phyloP scores from a whole-genome alignment of 805 yeast species.

The Wickerhamomyces bisporus region DNA sequence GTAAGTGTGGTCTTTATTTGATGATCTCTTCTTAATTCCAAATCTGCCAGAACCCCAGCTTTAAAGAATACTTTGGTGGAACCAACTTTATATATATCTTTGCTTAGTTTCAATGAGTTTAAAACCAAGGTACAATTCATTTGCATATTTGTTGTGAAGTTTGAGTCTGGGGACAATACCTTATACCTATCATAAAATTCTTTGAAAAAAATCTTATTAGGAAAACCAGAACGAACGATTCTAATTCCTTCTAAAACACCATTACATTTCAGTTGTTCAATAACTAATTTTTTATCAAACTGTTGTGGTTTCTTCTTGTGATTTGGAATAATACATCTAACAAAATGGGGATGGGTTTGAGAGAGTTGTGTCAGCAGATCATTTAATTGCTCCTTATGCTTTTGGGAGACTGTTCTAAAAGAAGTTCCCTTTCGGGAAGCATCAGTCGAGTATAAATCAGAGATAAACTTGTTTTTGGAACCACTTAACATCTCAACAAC shows the following conservation, averaged over 20 bases:
- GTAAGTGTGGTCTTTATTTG: slow-evolving; percentile 52
- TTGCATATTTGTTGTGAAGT: slow-evolving; percentile 43
- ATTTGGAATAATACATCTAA: slow-evolving; percentile 93
- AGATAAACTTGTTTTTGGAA: slow-evolving; percentile 55
- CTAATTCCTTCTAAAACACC: slow-evolving; percentile 98
- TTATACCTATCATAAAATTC: slow-evolving; percentile 75
- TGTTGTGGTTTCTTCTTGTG: slow-evolving; percentile 61
- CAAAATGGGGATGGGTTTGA: slow-evolving; percentile 91
- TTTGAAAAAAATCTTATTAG: slow-evolving; percentile 81
- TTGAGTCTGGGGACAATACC: slow-evolving; percentile 51
- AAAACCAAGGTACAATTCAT: slow-evolving; percentile 67
- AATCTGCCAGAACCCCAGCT: slow-evolving; percentile 90
- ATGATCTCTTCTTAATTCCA: slow-evolving; percentile 74
- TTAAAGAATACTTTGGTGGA: slow-evolving; percentile 90
- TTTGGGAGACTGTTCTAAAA: slow-evolving; percentile 77
- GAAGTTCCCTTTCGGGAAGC: slow-evolving; percentile 32
- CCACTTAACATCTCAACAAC: slow-evolving; percentile 53
- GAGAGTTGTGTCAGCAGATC: slow-evolving; percentile 67
- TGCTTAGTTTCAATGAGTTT: slow-evolving; percentile 60
- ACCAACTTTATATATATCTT: slow-evolving; percentile 83
- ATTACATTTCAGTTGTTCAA: slow-evolving; percentile 89
- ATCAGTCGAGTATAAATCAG: slow-evolving; percentile 44
- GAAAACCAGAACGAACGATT: slow-evolving; percentile 95
- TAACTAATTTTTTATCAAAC: slow-evolving; percentile 70
- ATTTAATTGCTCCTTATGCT: slow-evolving; percentile 80